Percentiles rank a stretch among this genome's conserved stretches.
phyloP scores from a whole-genome alignment of 2,329 filamentous ascomycete species.

The Parastagonospora nodorum region DNA sequence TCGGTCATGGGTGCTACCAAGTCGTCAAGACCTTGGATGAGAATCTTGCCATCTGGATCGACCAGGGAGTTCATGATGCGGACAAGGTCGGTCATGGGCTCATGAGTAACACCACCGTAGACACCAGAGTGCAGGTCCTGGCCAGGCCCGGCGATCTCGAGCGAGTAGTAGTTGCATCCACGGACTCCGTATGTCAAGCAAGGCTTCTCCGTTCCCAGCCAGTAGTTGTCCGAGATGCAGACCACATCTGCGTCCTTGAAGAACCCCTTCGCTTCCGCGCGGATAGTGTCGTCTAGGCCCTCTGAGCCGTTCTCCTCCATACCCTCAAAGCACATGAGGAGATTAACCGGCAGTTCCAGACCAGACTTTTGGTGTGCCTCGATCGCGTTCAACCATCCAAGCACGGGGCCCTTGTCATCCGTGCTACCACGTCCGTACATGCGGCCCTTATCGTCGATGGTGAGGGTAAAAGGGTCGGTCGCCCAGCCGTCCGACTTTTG shows the following conservation, averaged over 20 bases:
- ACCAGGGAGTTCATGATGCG: conserved; percentile 82
- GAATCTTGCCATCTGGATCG: conserved; percentile 87
- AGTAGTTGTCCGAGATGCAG: conserved; percentile 99
- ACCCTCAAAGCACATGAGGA: conserved; percentile 99
- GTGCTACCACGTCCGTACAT: conserved; percentile 97
- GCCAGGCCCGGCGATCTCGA: conserved; percentile 88
- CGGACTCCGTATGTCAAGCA: conserved; percentile 96
- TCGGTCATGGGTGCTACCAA: conserved; percentile 87
- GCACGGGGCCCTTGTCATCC: conserved; percentile 95
- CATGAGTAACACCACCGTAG: conserved; percentile 93
- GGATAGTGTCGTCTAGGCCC: conserved; percentile 92
- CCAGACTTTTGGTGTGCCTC: conserved; percentile 96
- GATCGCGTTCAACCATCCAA: conserved; percentile 97
- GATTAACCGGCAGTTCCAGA: conserved; percentile 93
- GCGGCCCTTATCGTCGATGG: conserved; percentile 84
- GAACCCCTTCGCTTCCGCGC: conserved; percentile 87
- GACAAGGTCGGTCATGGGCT: conserved; percentile 97
- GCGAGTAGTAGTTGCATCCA: conserved; percentile 96
- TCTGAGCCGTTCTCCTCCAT: conserved; percentile 99
- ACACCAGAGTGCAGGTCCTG: conserved; percentile 96
- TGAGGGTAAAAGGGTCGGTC: conserved; percentile 90
- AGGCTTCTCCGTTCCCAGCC: conserved; percentile 97
- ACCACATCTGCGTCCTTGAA: conserved; percentile 96
- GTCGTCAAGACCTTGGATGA: conserved; percentile 91
- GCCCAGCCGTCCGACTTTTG: conserved; percentile 93